Conservation (phyloP, 306 rosid genomes). For the Vigna radiata region DNA sequence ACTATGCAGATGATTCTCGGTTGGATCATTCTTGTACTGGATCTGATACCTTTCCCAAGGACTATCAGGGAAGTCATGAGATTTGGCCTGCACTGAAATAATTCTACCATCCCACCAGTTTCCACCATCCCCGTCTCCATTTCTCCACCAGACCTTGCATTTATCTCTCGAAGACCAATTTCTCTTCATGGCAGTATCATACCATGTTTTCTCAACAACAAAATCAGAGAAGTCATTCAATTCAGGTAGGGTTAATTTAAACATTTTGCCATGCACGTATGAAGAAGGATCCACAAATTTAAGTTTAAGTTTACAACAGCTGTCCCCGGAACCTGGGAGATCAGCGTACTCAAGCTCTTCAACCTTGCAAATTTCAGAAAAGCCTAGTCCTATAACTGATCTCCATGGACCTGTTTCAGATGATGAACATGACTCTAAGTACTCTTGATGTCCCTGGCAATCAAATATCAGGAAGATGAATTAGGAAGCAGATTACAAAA, state of each 20-base stretch:
- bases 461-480: conserved; percentile 37
- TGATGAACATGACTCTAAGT: conserved; percentile 37
- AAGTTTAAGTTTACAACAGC: conserved; percentile 79
- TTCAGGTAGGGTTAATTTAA: conserved; percentile 74
- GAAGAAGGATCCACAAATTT: conserved; percentile 70
- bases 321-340: conserved; percentile 79
- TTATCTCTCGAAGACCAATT: conserved; percentile 76
- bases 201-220: conserved; percentile 81
- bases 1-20: conserved; percentile 63
- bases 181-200: conserved; percentile 68
- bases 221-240: conserved; percentile 74
- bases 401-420: conserved; percentile 61
- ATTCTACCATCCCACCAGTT: conserved; percentile 80
- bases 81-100: conserved; percentile 55
- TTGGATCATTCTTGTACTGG: conserved; percentile 60
- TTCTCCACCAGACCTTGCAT: conserved; percentile 89
- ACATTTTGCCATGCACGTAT: conserved; percentile 46
- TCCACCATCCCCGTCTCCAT: conserved; percentile 64
- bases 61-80: conserved; percentile 76
- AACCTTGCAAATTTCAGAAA: conserved; percentile 82
- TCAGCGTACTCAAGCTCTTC: conserved; percentile 66
- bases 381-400: conserved; percentile 51
- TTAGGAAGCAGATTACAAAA: conserved; percentile 23
- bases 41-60: conserved; percentile 80
- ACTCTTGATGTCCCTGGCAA: conserved; percentile 87